Base-by-base conservation (phyloP, 78 protist species). In the Acrasis kona region DNA sequence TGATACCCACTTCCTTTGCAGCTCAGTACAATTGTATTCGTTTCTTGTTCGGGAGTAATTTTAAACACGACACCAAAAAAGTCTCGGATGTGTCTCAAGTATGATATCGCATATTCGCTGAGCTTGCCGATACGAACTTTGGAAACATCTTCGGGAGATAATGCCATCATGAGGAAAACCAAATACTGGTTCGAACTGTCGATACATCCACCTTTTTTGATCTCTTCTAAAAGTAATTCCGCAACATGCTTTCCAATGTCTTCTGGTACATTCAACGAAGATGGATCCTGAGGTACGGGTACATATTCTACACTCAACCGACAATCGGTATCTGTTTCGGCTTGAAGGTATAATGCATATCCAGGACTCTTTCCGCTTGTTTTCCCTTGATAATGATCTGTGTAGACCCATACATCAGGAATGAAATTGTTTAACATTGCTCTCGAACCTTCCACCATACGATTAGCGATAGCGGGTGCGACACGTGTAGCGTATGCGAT, bases 91-190 rank as follows among this genome's bases (percentile, higher is more conserved):
- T 19, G 41, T 10, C 84, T 67, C 6, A 84, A 73, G 35, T 35
- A 68, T 9, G 40, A 41, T 19, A 82, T 40, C 75, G 81, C 0
- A 31, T 31, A 36, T 19, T 27, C 37, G 37, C 91, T 9, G 29
- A 90, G 70, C 37, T 3, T 10, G 34, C 99, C 98, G 4, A 91
- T n/a, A 12, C 93, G 78, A 0, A 94, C 28, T 28, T 77, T 74
- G 19, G 97, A 91, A 12, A 94, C 93, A 66, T 94, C 98, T 41
- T 89, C 96, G 5, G 98, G 91, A 30, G 89, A 29, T 27, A 93
- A 41, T 2, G 89, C 89, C 97, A 92, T 91, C 31, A 91, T 68
- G 30, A 90, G 10, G 29, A 94, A 76, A n/a, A 77, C 84, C 38
- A 84, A 10, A n/a, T 70, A 12, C 74, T 96, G 98, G 74, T 81